Evolutionary conservation across 2,329 filamentous ascomycete genomes (phyloP).

Genomic region (Fusarium chuoi): DNA sequence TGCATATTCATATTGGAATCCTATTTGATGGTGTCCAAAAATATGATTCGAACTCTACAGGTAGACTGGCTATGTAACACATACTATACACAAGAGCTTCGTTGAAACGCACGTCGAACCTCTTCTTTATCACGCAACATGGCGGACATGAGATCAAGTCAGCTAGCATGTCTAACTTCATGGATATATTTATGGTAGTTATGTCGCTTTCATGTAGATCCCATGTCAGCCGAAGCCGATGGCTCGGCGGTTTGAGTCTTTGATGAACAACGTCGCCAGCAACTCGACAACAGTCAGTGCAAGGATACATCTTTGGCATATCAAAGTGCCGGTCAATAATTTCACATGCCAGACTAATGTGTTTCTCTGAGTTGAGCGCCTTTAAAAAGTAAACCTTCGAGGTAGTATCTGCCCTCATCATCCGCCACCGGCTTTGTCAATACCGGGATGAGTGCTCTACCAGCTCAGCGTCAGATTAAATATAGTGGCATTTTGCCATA

Average conservation of each 20-base stretch:
- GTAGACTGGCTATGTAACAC: fast-evolving
- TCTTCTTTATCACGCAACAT: background rate
- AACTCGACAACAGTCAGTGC: background rate
- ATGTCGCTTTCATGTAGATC: background rate
- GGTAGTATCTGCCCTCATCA: background rate
- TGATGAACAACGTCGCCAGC: too few species aligned
- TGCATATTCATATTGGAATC: fast-evolving
- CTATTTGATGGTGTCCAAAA: fast-evolving
- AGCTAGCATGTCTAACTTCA: fast-evolving
- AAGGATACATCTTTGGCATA: background rate
- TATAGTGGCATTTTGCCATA: background rate
- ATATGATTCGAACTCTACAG: too few species aligned
- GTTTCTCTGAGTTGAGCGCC: background rate
- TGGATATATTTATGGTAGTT: background rate
- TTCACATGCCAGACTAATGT: background rate
- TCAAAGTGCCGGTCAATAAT: too few species aligned
- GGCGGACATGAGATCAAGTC: too few species aligned
- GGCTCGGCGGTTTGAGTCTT: background rate
- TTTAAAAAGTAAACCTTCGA: background rate
- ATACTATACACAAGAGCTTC: background rate
- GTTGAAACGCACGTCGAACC: too few species aligned
- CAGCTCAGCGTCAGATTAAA: background rate
- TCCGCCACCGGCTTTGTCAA: background rate
- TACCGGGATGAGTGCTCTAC: background rate
- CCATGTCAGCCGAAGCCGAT: background rate